Evolutionary conservation across 352 stramenopile genomes (phyloP).

Genomic region (Globisporangium carolinianum): DNA sequence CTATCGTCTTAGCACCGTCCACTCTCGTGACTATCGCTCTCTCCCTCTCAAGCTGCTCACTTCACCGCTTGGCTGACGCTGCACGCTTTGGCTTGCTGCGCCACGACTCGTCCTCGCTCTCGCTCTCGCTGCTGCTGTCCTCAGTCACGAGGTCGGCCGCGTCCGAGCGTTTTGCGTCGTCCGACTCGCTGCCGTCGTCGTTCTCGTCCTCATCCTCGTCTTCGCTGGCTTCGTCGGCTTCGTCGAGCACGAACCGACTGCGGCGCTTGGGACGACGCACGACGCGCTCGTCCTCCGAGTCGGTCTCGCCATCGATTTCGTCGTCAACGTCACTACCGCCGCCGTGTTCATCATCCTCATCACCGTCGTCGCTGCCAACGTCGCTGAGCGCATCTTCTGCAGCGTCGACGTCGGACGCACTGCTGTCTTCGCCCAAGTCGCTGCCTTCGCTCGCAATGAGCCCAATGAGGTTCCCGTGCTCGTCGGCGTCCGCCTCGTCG

Average conservation of each 20-base stretch:
- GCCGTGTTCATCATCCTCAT: constrained; percentile 20
- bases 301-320: constrained; percentile 31
- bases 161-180: constrained; percentile 4
- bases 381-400: constrained; percentile 16
- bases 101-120: constrained; percentile 13
- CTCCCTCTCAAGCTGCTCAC: no score
- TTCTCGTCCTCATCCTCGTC: constrained; percentile 26
- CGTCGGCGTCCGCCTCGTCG: constrained; percentile 74
- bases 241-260: constrained; percentile 75
- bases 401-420: constrained; percentile 27
- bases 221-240: constrained; percentile 62
- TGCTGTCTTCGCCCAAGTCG: constrained; percentile 50
- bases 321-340: constrained; percentile 22
- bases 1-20: not conserved
- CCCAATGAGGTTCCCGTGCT: constrained; percentile 73
- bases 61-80: no score
- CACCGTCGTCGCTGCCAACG: constrained; percentile 21
- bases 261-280: constrained; percentile 16
- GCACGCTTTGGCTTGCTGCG: constrained; percentile 13
- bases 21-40: not conserved
- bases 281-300: constrained; percentile 58
- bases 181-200: constrained; percentile 25
- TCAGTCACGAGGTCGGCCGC: constrained; percentile 2
- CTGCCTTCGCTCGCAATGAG: constrained; percentile 64
- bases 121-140: constrained; percentile 8